Evolutionary conservation across 805 yeast genomes (phyloP).

Genomic region (Yarrowia sp.): DNA sequence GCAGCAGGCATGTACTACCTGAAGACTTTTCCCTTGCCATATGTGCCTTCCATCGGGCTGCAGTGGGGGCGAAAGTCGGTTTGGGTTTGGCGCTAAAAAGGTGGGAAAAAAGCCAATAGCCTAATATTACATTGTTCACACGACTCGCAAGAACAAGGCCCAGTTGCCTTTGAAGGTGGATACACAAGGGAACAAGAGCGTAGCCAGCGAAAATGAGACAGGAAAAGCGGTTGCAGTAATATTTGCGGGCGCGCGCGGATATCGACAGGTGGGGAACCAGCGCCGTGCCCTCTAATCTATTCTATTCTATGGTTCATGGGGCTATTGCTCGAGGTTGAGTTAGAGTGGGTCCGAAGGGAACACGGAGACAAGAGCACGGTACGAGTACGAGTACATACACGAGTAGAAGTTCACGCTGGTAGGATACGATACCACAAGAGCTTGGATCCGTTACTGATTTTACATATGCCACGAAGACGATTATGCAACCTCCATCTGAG

Average conservation of each 20-base stretch:
- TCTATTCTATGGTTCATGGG: conserved; percentile 12
- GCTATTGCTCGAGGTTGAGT: background rate
- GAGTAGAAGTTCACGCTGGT: too few species aligned
- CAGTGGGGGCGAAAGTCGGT: conserved; percentile 25
- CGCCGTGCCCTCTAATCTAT: conserved; percentile 4
- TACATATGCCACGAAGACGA: background rate
- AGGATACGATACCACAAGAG: too few species aligned
- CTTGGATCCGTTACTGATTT: background rate
- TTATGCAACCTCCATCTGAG: background rate
- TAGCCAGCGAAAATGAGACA: background rate
- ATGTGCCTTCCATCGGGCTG: conserved; percentile 27
- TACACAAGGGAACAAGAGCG: too few species aligned
- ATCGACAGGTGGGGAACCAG: conserved; percentile 1
- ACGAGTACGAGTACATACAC: too few species aligned
- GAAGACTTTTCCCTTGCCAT: conserved; percentile 35
- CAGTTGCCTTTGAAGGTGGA: conserved; percentile 3
- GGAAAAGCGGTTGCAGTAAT: background rate
- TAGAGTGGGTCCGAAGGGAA: conserved; percentile 3
- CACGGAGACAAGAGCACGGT: too few species aligned
- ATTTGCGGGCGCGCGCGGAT: background rate
- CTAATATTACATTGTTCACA: conserved; percentile 30
- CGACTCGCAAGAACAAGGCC: background rate
- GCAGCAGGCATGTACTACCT: conserved; percentile 27
- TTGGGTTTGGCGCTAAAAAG: conserved; percentile 17
- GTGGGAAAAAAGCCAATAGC: background rate